Conservation (phyloP, 2,329 filamentous ascomycete species). For the Stylonectria norvegica region DNA sequence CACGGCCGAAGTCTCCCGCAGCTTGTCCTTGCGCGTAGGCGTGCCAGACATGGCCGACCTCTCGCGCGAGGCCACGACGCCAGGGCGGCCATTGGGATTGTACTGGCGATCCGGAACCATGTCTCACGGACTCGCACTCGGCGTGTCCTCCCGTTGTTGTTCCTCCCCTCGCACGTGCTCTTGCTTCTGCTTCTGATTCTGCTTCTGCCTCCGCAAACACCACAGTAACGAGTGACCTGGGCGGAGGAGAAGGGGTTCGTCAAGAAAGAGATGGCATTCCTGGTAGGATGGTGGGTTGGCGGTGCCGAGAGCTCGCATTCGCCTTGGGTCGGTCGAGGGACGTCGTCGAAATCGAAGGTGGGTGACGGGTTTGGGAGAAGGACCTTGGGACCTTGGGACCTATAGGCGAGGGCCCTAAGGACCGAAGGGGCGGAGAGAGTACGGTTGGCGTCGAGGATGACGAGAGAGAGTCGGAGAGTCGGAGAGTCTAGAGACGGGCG, state of each 20-base stretch:
- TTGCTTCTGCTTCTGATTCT: constrained; percentile 1
- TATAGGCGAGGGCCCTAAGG: too few species aligned
- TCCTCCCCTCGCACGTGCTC: constrained; percentile 6
- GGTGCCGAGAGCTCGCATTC: constrained; percentile 16
- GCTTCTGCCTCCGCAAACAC: constrained; percentile 12
- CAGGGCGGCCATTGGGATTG: constrained; percentile 41
- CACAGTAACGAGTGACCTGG: constrained; percentile 11
- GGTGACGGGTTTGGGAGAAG: constrained; percentile 2
- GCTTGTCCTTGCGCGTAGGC: constrained; percentile 62
- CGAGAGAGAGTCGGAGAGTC: too few species aligned
- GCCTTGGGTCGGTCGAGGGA: constrained; percentile 7
- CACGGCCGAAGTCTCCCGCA: constrained; percentile 59
- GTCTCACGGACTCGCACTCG: constrained; percentile 19
- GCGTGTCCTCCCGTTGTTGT: too few species aligned
- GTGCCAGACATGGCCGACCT: constrained; percentile 48
- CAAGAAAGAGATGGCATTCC: constrained; percentile 28
- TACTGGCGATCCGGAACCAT: constrained; percentile 35
- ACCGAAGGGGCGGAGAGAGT: too few species aligned
- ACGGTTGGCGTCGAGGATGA: too few species aligned
- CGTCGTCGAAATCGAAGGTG: constrained; percentile 1
- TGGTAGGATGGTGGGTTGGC: constrained; percentile 18
- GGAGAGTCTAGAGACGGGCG: too few species aligned
- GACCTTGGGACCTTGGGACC: too few species aligned
- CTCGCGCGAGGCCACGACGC: constrained; percentile 42
- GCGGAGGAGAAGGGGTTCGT: constrained; percentile 7